Conservation (phyloP, 768 basidiomycete species). For the Lentinula aciculospora region DNA sequence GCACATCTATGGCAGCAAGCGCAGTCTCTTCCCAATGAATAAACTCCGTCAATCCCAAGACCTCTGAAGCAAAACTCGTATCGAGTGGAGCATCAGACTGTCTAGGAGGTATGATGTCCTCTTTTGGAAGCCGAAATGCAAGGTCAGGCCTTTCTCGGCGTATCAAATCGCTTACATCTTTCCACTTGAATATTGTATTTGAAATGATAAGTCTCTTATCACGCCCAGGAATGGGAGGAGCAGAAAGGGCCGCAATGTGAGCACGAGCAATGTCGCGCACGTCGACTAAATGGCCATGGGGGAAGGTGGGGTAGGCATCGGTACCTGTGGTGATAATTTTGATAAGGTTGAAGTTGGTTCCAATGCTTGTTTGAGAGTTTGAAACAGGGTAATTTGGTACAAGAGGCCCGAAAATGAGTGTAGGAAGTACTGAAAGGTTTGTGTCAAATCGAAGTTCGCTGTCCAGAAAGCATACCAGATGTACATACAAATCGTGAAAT, state of each 20-base stretch:
- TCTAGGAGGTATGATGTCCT: not conserved
- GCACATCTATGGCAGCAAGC: slow-evolving; percentile 3
- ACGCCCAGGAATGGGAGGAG: not conserved
- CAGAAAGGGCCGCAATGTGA: slow-evolving; percentile 10
- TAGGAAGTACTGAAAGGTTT: slow-evolving; percentile 11
- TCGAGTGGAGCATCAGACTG: slow-evolving; percentile 5
- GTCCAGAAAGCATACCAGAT: not conserved
- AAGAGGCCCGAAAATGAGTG: slow-evolving; percentile 16
- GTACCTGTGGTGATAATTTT: not conserved
- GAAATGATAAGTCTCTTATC: slow-evolving; percentile 8
- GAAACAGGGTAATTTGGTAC: slow-evolving; percentile 9
- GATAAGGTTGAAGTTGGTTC: slow-evolving; percentile 2
- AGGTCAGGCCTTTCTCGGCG: slow-evolving; percentile 7
- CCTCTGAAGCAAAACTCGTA: slow-evolving; percentile 1
- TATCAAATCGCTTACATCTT: slow-evolving; percentile 4
- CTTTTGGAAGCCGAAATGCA: not conserved
- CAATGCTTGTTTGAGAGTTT: not conserved
- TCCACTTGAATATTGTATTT: slow-evolving; percentile 1
- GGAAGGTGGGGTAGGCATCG: not conserved
- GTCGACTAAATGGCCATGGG: slow-evolving; percentile 6
- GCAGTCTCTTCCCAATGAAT: slow-evolving; percentile 9
- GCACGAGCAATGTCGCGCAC: slow-evolving; percentile 11
- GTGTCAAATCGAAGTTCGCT: not conserved
- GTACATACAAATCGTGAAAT: slow-evolving; percentile 12
- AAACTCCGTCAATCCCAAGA: slow-evolving; percentile 4